These are phyloP conservation scores for Pichia deserticola DNA, from an alignment of 805 yeast genomes.

Conservation along the genomic window DNA sequence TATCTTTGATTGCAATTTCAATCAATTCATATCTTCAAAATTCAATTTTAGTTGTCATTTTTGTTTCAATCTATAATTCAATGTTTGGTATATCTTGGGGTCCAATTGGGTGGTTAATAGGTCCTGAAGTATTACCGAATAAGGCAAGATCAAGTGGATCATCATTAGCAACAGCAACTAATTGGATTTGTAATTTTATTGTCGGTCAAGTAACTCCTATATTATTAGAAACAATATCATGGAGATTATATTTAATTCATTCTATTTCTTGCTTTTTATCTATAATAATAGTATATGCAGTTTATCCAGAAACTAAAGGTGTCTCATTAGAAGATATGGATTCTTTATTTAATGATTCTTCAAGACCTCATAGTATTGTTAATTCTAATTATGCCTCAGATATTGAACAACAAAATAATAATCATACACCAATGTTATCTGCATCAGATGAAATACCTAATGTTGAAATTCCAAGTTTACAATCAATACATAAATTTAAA, in stretches of 20 bases:
- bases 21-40: constrained; percentile 60
- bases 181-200: constrained; percentile 87
- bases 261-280: constrained; percentile 71
- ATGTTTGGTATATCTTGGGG: constrained; percentile 92
- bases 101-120: constrained; percentile 82
- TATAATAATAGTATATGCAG: constrained; percentile 58
- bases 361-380: not conserved
- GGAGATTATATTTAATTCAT: constrained; percentile 79
- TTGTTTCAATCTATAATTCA: constrained; percentile 75
- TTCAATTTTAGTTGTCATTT: constrained; percentile 47
- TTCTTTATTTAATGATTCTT: constrained; percentile 56
- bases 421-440: not conserved
- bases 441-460: constrained; percentile 10
- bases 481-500: constrained; percentile 29
- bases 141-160: constrained; percentile 86
- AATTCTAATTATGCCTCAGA: not conserved
- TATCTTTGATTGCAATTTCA: constrained; percentile 59
- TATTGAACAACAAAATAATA: not conserved
- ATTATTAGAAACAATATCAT: constrained; percentile 63
- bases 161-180: constrained; percentile 82
- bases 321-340: constrained; percentile 89
- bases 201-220: constrained; percentile 92
- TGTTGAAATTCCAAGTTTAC: constrained; percentile 32
- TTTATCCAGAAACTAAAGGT: constrained; percentile 90
- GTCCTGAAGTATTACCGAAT: constrained; percentile 77